phyloP scores from a whole-genome alignment of 208 protist species.

The Dictyostelium gargantuum region DNA sequence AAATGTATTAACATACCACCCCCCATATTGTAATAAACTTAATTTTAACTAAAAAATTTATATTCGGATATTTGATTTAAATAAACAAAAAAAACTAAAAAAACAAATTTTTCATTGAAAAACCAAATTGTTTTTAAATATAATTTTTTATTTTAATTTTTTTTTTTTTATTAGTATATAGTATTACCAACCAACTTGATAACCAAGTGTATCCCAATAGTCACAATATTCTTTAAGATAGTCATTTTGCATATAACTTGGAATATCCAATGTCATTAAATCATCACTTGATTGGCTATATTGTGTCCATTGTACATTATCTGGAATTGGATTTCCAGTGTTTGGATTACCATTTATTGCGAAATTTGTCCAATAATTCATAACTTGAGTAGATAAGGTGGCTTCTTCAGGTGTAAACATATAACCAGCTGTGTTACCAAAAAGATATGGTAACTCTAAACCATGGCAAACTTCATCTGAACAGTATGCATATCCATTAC shows the following conservation, averaged over 20 bases:
- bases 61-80: too few species aligned
- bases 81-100: too few species aligned
- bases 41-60: too few species aligned
- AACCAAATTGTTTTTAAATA: too few species aligned
- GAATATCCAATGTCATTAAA: neutral
- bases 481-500: neutral
- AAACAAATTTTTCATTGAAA: too few species aligned
- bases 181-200: neutral
- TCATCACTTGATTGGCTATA: neutral
- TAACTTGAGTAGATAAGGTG: neutral
- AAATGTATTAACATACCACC: too few species aligned
- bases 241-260: neutral
- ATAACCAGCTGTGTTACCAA: neutral
- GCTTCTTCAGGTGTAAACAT: neutral
- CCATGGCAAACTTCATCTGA: neutral
- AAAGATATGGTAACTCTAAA: constrained; percentile 48
- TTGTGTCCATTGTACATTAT: neutral
- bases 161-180: neutral
- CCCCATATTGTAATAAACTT: too few species aligned
- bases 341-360: constrained; percentile 27
- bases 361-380: constrained; percentile 52
- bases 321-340: too few species aligned
- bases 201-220: neutral
- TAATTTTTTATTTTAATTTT: neutral
- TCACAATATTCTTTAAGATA: neutral